Conservation (phyloP, 495 filamentous ascomycete genomes). For the Apodospora peruviana region DNA sequence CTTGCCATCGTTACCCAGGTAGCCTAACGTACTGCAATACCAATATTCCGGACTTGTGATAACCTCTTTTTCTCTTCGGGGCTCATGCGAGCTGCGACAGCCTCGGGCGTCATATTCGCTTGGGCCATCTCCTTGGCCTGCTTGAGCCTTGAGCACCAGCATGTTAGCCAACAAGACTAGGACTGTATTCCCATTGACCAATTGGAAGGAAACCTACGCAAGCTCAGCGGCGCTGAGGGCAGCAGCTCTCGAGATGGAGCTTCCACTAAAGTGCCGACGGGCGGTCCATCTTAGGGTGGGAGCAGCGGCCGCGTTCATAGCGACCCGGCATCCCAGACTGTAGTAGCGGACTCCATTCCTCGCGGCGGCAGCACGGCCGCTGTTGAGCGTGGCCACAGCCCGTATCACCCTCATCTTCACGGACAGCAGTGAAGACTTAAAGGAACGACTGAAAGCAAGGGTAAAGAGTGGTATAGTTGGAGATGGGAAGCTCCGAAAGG, state of each 20-base stretch:
- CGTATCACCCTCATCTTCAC: constrained; percentile 40
- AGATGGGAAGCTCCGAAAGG: constrained; percentile 10
- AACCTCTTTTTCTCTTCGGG: constrained; percentile 72
- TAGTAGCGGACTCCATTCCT: constrained; percentile 28
- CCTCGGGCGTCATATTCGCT: constrained; percentile 39
- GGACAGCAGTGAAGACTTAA: constrained; percentile 13
- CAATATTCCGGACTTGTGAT: constrained; percentile 84
- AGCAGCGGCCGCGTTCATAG: too few relatives aligned
- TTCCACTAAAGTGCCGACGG: constrained; percentile 26
- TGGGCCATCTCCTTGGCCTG: constrained; percentile 38
- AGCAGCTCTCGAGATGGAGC: constrained; percentile 11
- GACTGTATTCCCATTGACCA: background rate
- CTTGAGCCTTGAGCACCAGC: constrained; percentile 26
- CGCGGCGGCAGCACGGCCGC: constrained; percentile 27
- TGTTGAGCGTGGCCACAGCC: constrained; percentile 36
- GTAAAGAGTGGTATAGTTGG: too few relatives aligned
- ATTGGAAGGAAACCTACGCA: constrained; percentile 22
- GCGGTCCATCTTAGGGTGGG: too few relatives aligned
- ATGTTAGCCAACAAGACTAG: too few relatives aligned
- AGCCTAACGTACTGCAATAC: constrained; percentile 73
- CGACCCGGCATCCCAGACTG: constrained; percentile 18
- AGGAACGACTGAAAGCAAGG: constrained; percentile 16
- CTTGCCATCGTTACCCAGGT: background rate
- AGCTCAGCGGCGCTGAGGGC: constrained; percentile 25
- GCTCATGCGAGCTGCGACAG: constrained; percentile 54